Evolutionary conservation across 78 protist species (phyloP), one percentile per base, ranked within the genome.

Genomic region (Polysphondylium violaceum): DNA sequence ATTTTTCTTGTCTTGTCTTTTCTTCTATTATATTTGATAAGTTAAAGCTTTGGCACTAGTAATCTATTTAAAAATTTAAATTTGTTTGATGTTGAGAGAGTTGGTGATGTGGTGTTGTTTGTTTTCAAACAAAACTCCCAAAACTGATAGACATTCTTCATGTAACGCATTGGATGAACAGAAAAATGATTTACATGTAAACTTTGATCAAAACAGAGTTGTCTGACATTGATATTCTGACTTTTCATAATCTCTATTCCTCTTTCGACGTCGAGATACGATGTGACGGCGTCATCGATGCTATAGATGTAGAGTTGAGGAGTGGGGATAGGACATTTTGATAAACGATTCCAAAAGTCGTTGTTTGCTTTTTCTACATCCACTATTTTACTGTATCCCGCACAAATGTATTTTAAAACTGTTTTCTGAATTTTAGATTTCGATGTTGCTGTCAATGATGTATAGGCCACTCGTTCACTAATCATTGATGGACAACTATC

Each of bases 401-500:
- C 67, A 47, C 64, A 64, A 9, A 59, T 56, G 5, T 40, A 21
- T 31, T 23, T n/a, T 21, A 55, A 65, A 17, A 43, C 25, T 53
- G 51, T 64, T 16, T 33, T 44, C 7, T 58, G n/a, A 0, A 59
- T 53, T 64, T 75, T 29, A 38, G 50, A 47, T 2, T 38, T 56
- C 25, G 31, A 41, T 33, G 88, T 44, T 51, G 19, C 65, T 35
- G 43, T 59, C 40, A 79, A 50, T 35, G 88, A 79, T 53, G 14
- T 68, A 53, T 67, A 79, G 33, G 76, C 76, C 40, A 12, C 19
- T 11, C 25, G 43, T 16, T 29, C 51, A 17, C 55, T 38, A n/a
- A 79, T 79, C 17, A 35, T 64, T 14, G 88, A 61, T 35, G 88
- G 88, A 17, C 78, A 79, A 38, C 76, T 67, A 55, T 79, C 88